Conservation (phyloP, 352 stramenopile genomes). For the Aphanomyces astaci region DNA sequence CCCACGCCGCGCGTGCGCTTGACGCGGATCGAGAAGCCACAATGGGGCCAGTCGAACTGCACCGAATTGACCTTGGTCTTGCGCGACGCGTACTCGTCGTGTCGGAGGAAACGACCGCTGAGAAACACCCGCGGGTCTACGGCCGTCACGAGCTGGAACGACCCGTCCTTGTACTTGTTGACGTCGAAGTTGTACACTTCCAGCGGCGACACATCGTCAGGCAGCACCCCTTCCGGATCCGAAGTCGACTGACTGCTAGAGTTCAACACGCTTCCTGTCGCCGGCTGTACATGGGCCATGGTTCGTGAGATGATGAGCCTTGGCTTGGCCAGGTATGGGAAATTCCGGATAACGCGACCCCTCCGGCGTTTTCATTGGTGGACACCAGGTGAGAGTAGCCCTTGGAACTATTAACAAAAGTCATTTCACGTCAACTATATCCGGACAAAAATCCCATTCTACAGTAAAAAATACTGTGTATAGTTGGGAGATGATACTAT, state of each 20-base stretch:
- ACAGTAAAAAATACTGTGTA: too few species aligned
- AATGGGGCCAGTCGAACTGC: constrained; percentile 79
- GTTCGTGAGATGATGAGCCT: too few species aligned
- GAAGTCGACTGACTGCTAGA: neutral
- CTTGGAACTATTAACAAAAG: too few species aligned
- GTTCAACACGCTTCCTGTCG: too few species aligned
- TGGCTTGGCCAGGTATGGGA: too few species aligned
- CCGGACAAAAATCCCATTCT: too few species aligned
- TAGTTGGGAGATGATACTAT: too few species aligned
- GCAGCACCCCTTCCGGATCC: neutral
- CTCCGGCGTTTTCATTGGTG: too few species aligned
- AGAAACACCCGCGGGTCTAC: constrained; percentile 59
- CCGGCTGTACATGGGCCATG: too few species aligned
- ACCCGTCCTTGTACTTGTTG: constrained; percentile 61
- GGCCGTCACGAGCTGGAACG: constrained; percentile 54
- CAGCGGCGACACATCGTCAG: constrained; percentile 33
- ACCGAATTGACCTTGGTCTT: constrained; percentile 81
- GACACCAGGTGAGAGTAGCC: too few species aligned
- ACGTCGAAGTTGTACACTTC: constrained; percentile 78
- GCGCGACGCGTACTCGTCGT: constrained; percentile 45
- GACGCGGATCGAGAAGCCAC: constrained; percentile 57
- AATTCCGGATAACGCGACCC: too few species aligned
- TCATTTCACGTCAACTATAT: too few species aligned
- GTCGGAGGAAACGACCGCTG: constrained; percentile 61
- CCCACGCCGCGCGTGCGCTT: constrained; percentile 47